Evolutionary conservation across 371 early-diverging fungal genomes (phyloP).

Genomic region (Polyrhizophydium stewartii): DNA sequence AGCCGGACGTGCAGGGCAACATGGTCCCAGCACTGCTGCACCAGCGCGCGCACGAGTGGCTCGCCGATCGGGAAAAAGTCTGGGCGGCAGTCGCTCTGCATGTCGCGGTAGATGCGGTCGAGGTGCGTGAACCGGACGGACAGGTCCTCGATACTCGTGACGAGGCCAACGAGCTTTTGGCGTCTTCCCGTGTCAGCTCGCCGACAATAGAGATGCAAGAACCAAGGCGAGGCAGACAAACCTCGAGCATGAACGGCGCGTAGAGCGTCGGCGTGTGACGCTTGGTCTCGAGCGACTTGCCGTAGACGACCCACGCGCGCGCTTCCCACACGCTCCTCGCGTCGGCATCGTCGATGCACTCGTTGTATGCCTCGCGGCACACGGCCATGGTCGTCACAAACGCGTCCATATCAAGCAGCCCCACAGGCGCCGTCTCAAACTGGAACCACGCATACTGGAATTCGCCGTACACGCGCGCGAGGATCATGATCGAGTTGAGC

Average conservation of each 20-base stretch:
- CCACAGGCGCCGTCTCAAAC: conserved; percentile 1
- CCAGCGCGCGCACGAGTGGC: neutral
- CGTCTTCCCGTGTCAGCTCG: neutral
- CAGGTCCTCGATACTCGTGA: neutral
- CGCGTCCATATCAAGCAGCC: neutral
- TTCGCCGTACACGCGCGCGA: conserved; percentile 4
- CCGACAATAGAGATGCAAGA: neutral
- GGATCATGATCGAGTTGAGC: neutral
- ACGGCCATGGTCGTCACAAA: neutral
- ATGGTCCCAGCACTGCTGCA: neutral
- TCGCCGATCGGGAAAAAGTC: neutral
- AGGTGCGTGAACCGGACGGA: neutral
- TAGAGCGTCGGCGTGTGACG: neutral
- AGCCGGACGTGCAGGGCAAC: neutral
- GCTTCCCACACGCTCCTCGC: conserved; percentile 6
- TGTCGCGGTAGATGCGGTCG: neutral
- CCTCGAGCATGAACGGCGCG: neutral
- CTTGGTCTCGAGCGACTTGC: neutral
- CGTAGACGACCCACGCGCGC: conserved; percentile 9
- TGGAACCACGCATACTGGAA: conserved; percentile 13
- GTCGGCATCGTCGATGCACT: neutral
- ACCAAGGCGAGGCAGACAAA: neutral
- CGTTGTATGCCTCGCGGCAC: neutral
- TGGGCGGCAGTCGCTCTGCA: neutral
- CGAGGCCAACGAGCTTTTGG: neutral